Evolutionary conservation across 805 yeast species (phyloP).

Genomic region (Candida manassasensis): DNA sequence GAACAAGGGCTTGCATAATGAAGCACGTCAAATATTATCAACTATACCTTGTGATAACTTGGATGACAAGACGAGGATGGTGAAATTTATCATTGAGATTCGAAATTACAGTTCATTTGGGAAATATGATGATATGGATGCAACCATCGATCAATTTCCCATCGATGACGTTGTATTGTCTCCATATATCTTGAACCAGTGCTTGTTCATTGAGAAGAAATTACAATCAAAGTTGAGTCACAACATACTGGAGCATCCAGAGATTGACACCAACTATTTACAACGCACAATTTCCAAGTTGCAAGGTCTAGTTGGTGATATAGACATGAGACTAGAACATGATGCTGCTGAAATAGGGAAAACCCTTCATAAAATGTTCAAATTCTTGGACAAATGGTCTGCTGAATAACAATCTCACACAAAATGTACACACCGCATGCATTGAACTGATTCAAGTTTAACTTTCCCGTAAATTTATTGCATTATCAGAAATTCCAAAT

Average conservation of each 20-base stretch:
- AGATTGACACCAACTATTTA: neutral
- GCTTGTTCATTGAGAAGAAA: slow-evolving; percentile 24
- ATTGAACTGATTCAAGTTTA: neutral
- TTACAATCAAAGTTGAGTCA: slow-evolving; percentile 3
- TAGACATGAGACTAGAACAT: slow-evolving; percentile 24
- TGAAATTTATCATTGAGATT: slow-evolving; percentile 21
- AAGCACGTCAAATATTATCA: slow-evolving; percentile 20
- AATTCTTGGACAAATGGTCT: slow-evolving; percentile 23
- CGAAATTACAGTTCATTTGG: slow-evolving; percentile 17
- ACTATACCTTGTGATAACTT: slow-evolving; percentile 20
- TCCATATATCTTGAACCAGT: slow-evolving; percentile 32
- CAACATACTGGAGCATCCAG: neutral
- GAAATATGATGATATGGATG: slow-evolving; percentile 16
- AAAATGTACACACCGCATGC: neutral
- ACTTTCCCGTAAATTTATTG: too few relatives aligned
- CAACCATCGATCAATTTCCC: slow-evolving; percentile 25
- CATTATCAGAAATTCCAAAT: too few relatives aligned
- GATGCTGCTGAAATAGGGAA: slow-evolving; percentile 25
- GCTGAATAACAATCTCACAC: neutral
- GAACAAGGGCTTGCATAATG: slow-evolving; percentile 21
- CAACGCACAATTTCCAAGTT: slow-evolving; percentile 12
- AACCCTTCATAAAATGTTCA: slow-evolving; percentile 18
- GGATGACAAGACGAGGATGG: slow-evolving; percentile 22
- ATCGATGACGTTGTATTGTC: slow-evolving; percentile 25
- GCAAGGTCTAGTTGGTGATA: slow-evolving; percentile 33